Base-by-base conservation (phyloP, 371 early-diverging fungal genomes). In the Lichtheimia hyalospora region DNA sequence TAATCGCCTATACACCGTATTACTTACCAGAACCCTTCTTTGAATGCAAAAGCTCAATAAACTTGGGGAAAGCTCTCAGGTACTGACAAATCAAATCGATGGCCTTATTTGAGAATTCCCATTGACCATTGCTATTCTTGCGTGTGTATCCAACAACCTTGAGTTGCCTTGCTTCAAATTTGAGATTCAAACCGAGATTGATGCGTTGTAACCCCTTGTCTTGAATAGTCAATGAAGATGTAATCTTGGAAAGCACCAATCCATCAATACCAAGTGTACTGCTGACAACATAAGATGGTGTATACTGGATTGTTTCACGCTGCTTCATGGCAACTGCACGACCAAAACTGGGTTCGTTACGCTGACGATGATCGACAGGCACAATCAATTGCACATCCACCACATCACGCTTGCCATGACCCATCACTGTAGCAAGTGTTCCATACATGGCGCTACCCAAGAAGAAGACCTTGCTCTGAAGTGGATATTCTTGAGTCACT, bases 81-180 rank as follows among this genome's bases (percentile, higher is more conserved):
- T 94, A 98, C 16, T 85, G 82, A 13, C 57, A 52, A 49, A 98
- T 76, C 16, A 96, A 66, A 0, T 80, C 83, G 5, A 93, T 73
- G 0, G 95, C 97, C 62, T 84, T 85, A 41, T 75, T 67, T 12
- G 92, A 89, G 59, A 83, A 97, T 68, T 93, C 93, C 97, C 97
- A 98, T 16, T 87, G 88, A 16, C 71, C 74, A 39, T 79, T 84
- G 13, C 62, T 62, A 3, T 81, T 70, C 67, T 94, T 95, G 50
- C 88, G 82, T 5, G 94, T 84, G 66, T 92, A 95, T 2, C 95
- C 96, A 3, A 92, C 61, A 4, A 93, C 96, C 68, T 95, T 95
- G 58, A 86, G 84, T 52, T 85, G 84, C 67, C 89, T 89, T 24
- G 81, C 82, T 44, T 96, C 96, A 67, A 95, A 96, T 69, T 96